Base-by-base conservation (phyloP, 345 rosid species). In the Leavenworthia alabamica region DNA sequence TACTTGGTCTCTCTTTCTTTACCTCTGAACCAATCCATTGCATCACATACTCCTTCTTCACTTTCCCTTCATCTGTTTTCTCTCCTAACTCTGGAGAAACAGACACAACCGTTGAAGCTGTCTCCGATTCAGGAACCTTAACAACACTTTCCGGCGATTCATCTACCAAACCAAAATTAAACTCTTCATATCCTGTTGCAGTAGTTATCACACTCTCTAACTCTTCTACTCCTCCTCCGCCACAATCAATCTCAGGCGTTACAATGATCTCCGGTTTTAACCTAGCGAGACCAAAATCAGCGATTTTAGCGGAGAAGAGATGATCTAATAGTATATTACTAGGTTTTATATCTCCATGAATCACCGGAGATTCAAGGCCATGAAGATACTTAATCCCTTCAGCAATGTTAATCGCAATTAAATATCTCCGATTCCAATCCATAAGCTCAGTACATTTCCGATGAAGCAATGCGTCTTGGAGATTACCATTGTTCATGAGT, bases 21-120 rank as follows among this genome's bases (percentile, higher is more conserved):
- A 89, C 78, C 79, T 85, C 97, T 0, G 84, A 80, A 28, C 97
- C 97, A 72, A 93, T 84, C 99, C 99, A 93, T 40, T 93, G 90
- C 85, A 85, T 87, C 51, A 89, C 99, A 69, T 89, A 87, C 20
- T 93, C 97, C 47, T 93, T 93, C 47, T 93, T 93, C 72, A 84
- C 84, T 45, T 58, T 73, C 47, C 81, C 90, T 19, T 83, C 84
- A 16, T 71, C 60, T n/a, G 20, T 40, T 40, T 68, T 77, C 68
- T 73, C 78, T 33, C 31, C 58, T 26, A 64, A 35, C 48, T 79
- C 83, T 0, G 72, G 80, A 12, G 83, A 80, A 6, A 46, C 62
- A 1, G 52, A 47, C 8, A 48, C 62, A 17, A 58, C 70, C 14
- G 59, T 57, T 22, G 92, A 88, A n/a, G 77, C 73, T 51, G 12